Evolutionary conservation across 2,329 filamentous ascomycete genomes (phyloP).

Genomic region (Knufia fluminis): DNA sequence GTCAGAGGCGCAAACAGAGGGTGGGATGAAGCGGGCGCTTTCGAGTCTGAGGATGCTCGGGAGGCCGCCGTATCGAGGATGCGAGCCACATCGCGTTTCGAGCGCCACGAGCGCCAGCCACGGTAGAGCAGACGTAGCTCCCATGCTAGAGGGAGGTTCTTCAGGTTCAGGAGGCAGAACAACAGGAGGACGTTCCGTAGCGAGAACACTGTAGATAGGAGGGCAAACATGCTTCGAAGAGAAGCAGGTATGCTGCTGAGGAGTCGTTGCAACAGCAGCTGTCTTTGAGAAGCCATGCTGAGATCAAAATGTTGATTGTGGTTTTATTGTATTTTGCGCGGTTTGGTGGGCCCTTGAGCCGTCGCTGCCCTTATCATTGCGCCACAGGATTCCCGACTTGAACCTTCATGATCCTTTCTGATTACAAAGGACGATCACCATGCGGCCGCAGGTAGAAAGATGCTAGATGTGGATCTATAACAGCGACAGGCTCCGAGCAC

Average conservation of each 20-base stretch:
- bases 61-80: conserved; percentile 28
- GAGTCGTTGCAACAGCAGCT: not conserved
- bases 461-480: too few species aligned
- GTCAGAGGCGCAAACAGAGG: conserved; percentile 66
- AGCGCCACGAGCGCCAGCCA: conserved; percentile 47
- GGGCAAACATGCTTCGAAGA: conserved; percentile 3
- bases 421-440: too few species aligned
- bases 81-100: conserved; percentile 30
- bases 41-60: not conserved
- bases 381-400: too few species aligned
- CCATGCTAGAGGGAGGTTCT: conserved; percentile 67
- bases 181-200: conserved; percentile 35
- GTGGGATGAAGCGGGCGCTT: conserved; percentile 27
- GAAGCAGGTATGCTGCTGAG: not conserved
- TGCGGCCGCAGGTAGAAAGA: too few species aligned
- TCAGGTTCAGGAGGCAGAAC: conserved; percentile 58
- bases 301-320: too few species aligned
- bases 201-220: conserved; percentile 13
- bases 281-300: not conserved
- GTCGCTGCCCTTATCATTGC: too few species aligned
- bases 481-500: too few species aligned
- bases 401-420: too few species aligned
- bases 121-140: conserved; percentile 56
- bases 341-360: too few species aligned
- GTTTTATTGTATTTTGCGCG: too few species aligned